Base-by-base conservation (phyloP, 331 rosid genomes). In the Saraca asoca region DNA sequence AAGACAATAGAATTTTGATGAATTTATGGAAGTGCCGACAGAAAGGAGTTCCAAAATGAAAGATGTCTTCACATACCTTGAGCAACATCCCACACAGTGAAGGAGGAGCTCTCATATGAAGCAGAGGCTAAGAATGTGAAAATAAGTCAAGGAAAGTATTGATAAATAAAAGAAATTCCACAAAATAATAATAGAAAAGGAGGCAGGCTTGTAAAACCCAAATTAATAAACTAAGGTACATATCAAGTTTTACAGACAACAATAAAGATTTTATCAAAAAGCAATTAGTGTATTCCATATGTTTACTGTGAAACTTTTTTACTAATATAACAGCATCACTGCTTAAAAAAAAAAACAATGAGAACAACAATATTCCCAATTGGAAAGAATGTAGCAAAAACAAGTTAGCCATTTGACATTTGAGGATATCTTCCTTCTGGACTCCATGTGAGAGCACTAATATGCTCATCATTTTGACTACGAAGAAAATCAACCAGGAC, bases 361-460 rank as follows among this genome's bases (percentile, higher is more conserved):
- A 57, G 24, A 16, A 56, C 5, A n/a, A 14, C 8, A 33, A 51
- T 44, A 39, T 15, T 55, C 60, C 33, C 12, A 54, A 51, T 38
- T 44, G 44, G 12, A 5, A 68, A 80, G 33, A 45, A 68, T 50
- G 29, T 0, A 51, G 44, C 6, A 80, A 60, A 18, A 50, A 49
- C 59, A 75, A 20, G 64, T 44, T 50, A 56, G 16, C 51, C 35
- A 12, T 12, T 9, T 11, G 24, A 51, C 64, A 54, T 71, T 66
- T 39, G 5, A 43, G 98, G 96, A 93, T 93, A 93, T 93, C 96
- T 93, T 85, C 98, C 98, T 74, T 93, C 83, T 6, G 98, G 96
- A 80, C 96, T 90, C 98, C 98, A 93, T 24, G 95, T 79, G 50
- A 93, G 83, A 62, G 96, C 90, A 48, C 88, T 87, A 62, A 93